Evolutionary conservation across 169 alveolate genomes (phyloP), one percentile per base, ranked within the genome.

Genomic region (Eimeria sp.): DNA sequence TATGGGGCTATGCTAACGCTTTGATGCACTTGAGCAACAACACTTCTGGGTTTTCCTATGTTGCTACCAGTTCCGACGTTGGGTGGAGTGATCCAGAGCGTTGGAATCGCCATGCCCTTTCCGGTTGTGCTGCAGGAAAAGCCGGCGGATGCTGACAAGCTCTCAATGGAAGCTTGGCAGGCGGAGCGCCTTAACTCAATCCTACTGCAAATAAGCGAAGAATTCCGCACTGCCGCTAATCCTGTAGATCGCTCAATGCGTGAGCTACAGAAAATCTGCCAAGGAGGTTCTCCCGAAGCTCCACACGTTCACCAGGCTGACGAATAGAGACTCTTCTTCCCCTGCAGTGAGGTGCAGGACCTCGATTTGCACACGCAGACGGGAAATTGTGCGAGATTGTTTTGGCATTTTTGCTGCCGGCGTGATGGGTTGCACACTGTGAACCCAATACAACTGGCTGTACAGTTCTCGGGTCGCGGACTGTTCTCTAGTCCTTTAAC

Each of bases 131-230:
- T 65, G 27, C 83, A 87, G 94, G 94, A 87, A 25, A 61, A 61
- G 65, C 80, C 94, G 4, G 94, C 47, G 43, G 94, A 87, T 72
- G 94, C 83, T 87, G 94, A 47, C 6, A 63, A 43, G 82, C 94
- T 87, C 47, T 87, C 94, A 25, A 43, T 47, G 34, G 83, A 87
- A 63, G 94, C 94, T 4, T 87, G 94, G 94, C 94, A 87, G 63
- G 94, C 94, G 45, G 94, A 87, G 67, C 94, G 94, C 18, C 94
- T 87, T 40, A 87, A 61, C n/a, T 3, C 94, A 13, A 61, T 87
- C 83, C 54, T 87, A 67, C 22, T 87, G 63, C 67, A 61, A 25
- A 87, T 87, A 16, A 87, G 94, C 45, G 94, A 87, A 65, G 94
- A 87, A 27, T 87, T 87, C 83, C 94, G 94, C 51, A 45, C 80